Percentiles rank a stretch among this genome's conserved stretches.
Conservation (phyloP, 345 rosid species). For the Salix purpurea region DNA sequence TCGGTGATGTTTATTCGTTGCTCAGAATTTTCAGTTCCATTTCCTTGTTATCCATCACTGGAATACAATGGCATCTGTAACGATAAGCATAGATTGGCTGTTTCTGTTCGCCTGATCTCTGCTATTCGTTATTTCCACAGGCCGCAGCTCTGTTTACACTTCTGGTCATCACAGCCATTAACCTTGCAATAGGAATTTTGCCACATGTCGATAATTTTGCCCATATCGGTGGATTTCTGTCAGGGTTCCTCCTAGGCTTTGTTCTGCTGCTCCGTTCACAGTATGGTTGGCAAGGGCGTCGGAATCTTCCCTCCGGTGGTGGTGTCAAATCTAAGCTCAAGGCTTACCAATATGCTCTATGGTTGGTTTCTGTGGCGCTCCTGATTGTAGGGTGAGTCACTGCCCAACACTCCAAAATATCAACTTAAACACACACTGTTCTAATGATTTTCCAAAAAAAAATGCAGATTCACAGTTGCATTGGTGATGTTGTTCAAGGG, state of each 20-base stretch:
- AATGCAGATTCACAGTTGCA: slow-evolving; percentile 20
- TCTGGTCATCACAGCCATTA: slow-evolving; percentile 21
- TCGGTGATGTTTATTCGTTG: neutral
- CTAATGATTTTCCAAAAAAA: neutral
- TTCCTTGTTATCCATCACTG: neutral
- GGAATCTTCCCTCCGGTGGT: slow-evolving; percentile 4
- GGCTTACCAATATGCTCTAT: slow-evolving; percentile 18
- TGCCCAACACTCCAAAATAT: neutral
- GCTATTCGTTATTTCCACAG: slow-evolving; percentile 2
- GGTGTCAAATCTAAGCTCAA: slow-evolving; percentile 19
- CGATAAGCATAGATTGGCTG: too few species aligned
- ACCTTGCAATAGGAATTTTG: slow-evolving; percentile 28
- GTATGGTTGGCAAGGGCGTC: slow-evolving; percentile 13
- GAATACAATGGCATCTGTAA: neutral
- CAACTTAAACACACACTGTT: neutral
- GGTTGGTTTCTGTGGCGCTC: slow-evolving; percentile 17
- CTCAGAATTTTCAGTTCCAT: neutral
- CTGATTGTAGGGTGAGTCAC: slow-evolving; percentile 23
- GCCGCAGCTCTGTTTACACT: slow-evolving; percentile 26
- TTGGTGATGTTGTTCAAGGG: slow-evolving; percentile 32
- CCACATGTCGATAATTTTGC: slow-evolving; percentile 32
- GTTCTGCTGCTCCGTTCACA: slow-evolving; percentile 24
- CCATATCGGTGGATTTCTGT: slow-evolving; percentile 24
- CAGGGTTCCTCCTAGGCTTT: slow-evolving; percentile 28
- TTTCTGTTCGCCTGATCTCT: neutral